Evolutionary conservation across 805 yeast genomes (phyloP).

Genomic region (Metschnikowia lachancei): DNA sequence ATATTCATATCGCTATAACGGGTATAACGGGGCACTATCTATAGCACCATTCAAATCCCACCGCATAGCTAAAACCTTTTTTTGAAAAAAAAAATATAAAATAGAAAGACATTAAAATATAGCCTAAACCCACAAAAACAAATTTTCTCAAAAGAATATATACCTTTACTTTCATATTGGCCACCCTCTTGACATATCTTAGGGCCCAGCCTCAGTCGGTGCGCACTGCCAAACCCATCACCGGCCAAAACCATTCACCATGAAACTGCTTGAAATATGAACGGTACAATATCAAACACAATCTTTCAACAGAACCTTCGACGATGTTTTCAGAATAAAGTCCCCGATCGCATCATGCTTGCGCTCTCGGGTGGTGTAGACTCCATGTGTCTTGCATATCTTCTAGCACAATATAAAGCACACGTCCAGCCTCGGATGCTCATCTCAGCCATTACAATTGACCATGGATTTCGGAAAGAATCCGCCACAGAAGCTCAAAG

Average conservation of each 20-base stretch:
- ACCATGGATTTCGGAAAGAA: conserved; percentile 55
- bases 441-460: conserved; percentile 59
- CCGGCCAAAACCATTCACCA: not conserved
- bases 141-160: not conserved
- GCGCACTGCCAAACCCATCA: not conserved
- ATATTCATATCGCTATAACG: too few species aligned
- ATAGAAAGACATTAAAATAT: too few species aligned
- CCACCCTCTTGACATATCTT: too few species aligned
- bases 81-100: too few species aligned
- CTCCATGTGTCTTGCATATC: conserved; percentile 64
- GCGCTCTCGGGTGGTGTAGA: conserved; percentile 84
- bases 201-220: not conserved
- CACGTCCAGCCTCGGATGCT: conserved; percentile 26
- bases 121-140: too few species aligned
- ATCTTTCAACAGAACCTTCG: conserved; percentile 9
- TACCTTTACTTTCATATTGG: not conserved
- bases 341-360: conserved; percentile 40
- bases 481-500: conserved; percentile 49
- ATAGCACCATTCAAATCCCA: too few species aligned
- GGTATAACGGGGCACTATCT: too few species aligned
- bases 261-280: not conserved
- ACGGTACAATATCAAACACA: conserved; percentile 1
- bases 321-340: conserved; percentile 12
- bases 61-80: too few species aligned
- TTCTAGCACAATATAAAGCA: conserved; percentile 40